A percentile compares a stretch with the other conserved stretches of the same genome.
Conservation (phyloP, 2,329 filamentous ascomycete genomes). For the Sordariomycetes sp. region DNA sequence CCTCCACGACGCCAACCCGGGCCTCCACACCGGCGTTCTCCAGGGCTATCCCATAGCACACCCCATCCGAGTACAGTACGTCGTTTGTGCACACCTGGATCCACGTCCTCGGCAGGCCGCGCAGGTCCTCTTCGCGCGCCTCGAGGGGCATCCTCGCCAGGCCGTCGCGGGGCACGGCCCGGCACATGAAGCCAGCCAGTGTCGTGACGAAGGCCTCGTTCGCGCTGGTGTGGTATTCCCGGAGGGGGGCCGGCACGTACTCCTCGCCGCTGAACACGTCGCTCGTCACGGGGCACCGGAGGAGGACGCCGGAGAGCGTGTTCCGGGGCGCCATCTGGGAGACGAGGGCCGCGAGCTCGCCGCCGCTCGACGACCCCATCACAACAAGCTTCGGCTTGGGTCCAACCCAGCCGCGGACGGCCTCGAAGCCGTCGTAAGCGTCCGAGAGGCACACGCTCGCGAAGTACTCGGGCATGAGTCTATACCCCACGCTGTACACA, state of each 20-base stretch:
- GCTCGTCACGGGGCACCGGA: constrained; percentile 37
- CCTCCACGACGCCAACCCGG: constrained; percentile 27
- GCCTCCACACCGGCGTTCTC: constrained; percentile 26
- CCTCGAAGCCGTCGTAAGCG: constrained; percentile 23
- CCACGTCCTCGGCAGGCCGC: constrained; percentile 28
- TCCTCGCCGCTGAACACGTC: constrained; percentile 25
- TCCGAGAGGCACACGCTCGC: constrained; percentile 30
- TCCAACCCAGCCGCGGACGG: constrained; percentile 5
- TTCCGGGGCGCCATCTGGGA: constrained; percentile 18
- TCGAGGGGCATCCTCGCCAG: constrained; percentile 30
- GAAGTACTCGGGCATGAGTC: constrained; percentile 27
- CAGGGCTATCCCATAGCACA: constrained; percentile 35
- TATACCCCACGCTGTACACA: constrained; percentile 34
- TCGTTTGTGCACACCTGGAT: constrained; percentile 40
- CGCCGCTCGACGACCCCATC: constrained; percentile 35
- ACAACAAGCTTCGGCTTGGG: constrained; percentile 19
- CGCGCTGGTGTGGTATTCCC: constrained; percentile 26
- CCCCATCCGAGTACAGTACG: constrained; percentile 37
- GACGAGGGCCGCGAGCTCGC: constrained; percentile 33
- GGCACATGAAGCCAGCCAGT: constrained; percentile 19
- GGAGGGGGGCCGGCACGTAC: constrained; percentile 24
- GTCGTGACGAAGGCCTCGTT: constrained; percentile 24
- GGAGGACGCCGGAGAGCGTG: constrained; percentile 26
- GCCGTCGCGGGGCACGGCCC: constrained; percentile 25
- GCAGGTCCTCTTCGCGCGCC: constrained; percentile 15